Percentiles rank a stretch among this genome's conserved stretches.
Conservation (phyloP, 2,329 filamentous ascomycete genomes). For the Aspergillus pseudotamarii region DNA sequence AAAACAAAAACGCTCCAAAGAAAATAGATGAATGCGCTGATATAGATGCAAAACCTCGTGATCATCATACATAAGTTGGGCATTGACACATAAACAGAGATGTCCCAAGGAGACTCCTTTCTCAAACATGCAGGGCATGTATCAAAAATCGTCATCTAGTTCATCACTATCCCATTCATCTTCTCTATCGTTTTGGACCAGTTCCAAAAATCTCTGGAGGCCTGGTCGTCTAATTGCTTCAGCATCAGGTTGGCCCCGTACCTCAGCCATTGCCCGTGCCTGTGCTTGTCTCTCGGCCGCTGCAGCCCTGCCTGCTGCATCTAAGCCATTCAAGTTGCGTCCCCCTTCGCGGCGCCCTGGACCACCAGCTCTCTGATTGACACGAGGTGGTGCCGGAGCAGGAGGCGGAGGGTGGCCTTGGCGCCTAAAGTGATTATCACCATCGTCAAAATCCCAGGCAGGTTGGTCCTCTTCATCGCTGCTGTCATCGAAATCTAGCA, state of each 20-base stretch:
- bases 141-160: conserved; percentile 47
- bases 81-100: neutral
- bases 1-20: neutral
- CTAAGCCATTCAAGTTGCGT: conserved; percentile 26
- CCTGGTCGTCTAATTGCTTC: conserved; percentile 33
- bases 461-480: conserved; percentile 33
- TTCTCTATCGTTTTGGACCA: conserved; percentile 57
- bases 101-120: neutral
- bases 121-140: neutral
- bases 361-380: conserved; percentile 31
- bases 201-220: conserved; percentile 55
- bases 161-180: conserved; percentile 65
- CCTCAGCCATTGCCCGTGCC: conserved; percentile 42
- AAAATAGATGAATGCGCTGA: conserved; percentile 8
- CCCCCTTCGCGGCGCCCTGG: conserved; percentile 31
- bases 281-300: conserved; percentile 43
- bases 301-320: conserved; percentile 40
- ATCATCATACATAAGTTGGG: conserved; percentile 3
- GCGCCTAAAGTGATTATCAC: conserved; percentile 29
- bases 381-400: conserved; percentile 42
- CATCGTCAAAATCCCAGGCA: conserved; percentile 28
- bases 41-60: conserved; percentile 12
- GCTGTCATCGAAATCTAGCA: conserved; percentile 41
- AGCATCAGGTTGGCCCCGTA: conserved; percentile 32
- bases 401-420: conserved; percentile 41